These are phyloP conservation scores for Chrysopogon serrulatus DNA, from an alignment of 176 grass and related monocot species.

Conservation along the genomic window DNA sequence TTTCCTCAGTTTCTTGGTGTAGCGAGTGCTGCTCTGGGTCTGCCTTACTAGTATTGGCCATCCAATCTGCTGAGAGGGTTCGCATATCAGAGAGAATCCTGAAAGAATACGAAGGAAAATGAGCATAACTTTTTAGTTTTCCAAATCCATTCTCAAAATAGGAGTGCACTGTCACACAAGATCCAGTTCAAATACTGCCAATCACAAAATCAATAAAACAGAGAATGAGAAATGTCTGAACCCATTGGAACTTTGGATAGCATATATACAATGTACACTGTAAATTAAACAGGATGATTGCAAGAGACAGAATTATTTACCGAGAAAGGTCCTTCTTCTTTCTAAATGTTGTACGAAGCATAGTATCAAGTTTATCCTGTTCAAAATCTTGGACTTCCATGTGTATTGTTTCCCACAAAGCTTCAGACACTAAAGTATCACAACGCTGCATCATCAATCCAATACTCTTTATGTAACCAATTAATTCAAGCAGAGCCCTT, in stretches of 20 bases:
- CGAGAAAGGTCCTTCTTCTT: conserved; percentile 97
- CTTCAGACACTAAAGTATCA: conserved; percentile 94
- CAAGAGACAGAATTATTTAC: conserved; percentile 44
- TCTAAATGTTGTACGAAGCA: conserved; percentile 93
- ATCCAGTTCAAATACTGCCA: neutral
- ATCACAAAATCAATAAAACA: conserved; percentile 17
- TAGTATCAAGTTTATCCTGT: conserved; percentile 91
- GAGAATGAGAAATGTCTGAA: neutral
- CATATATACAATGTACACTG: neutral
- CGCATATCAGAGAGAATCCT: conserved; percentile 99
- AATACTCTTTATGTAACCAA: conserved; percentile 97
- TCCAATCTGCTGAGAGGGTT: conserved; percentile 97
- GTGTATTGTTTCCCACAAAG: conserved; percentile 99
- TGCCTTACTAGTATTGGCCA: conserved; percentile 88
- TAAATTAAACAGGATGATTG: conserved; percentile 20
- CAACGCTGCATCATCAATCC: conserved; percentile 90
- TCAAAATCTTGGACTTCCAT: conserved; percentile 99
- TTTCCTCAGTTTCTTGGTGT: conserved; percentile 82
- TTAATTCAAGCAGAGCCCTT: conserved; percentile 80
- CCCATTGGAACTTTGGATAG: conserved; percentile 5
- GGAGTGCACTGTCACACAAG: neutral
- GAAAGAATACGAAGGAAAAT: conserved; percentile 53
- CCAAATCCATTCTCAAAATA: conserved; percentile 6
- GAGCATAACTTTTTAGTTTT: conserved; percentile 6
- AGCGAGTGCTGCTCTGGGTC: conserved; percentile 66